phyloP scores from a whole-genome alignment of 805 yeast genomes.

The Wickerhamiella siamensis region DNA sequence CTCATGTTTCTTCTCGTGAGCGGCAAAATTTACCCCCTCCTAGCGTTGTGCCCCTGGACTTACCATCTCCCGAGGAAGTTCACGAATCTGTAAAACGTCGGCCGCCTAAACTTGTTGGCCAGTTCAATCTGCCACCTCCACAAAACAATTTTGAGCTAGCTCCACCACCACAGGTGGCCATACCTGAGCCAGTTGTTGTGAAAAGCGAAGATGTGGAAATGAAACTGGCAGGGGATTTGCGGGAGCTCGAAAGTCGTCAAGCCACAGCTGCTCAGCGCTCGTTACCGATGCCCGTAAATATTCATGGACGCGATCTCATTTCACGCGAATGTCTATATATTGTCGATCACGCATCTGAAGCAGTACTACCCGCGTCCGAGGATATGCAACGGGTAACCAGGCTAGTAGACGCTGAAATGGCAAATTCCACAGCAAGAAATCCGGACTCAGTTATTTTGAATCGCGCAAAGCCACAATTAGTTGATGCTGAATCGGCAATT shows the following conservation, averaged over 20 bases:
- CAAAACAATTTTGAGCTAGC: conserved; percentile 25
- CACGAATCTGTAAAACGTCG: not conserved
- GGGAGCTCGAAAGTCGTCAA: not conserved
- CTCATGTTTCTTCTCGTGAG: not conserved
- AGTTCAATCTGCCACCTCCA: conserved; percentile 27
- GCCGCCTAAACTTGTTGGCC: not conserved
- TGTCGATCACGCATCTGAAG: not conserved
- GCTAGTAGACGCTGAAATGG: not conserved
- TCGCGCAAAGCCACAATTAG: no score
- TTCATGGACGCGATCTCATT: not conserved
- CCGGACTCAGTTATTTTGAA: no score
- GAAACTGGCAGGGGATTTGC: not conserved
- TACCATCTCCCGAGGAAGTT: not conserved
- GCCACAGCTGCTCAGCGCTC: not conserved
- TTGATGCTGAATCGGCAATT: no score
- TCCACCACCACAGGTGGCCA: not conserved
- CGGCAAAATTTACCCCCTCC: not conserved
- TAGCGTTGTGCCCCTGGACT: not conserved
- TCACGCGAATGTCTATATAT: not conserved
- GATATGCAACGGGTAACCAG: not conserved
- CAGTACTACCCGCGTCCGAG: not conserved
- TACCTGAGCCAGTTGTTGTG: not conserved
- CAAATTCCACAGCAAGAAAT: not conserved
- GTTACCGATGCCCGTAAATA: not conserved
- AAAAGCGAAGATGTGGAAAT: not conserved